These are phyloP conservation scores for Trichosporon sp. DNA, from an alignment of 1,284 basidiomycete genomes.

Conservation along the genomic window DNA sequence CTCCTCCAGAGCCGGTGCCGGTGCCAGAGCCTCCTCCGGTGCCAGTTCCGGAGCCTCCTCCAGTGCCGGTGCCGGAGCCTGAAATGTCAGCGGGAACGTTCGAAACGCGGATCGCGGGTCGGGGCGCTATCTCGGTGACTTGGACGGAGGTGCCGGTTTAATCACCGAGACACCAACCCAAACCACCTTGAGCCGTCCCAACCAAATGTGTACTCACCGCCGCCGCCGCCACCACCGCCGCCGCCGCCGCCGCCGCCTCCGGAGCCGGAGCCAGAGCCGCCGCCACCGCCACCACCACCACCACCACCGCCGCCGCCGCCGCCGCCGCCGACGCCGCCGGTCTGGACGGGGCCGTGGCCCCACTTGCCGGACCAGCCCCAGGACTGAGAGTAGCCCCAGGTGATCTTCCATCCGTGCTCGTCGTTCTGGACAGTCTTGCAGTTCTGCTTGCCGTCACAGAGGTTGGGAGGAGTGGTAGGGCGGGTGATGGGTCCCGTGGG, in stretches of 20 bases:
- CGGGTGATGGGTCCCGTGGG: not conserved
- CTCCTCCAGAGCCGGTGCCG: not conserved
- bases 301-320: not conserved
- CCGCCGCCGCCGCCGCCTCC: not conserved
- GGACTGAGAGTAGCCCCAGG: constrained; percentile 1
- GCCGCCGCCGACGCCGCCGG: not conserved
- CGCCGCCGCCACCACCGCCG: not conserved
- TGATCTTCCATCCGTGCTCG: constrained; percentile 6
- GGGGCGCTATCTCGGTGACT: too few species aligned
- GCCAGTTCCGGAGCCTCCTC: not conserved
- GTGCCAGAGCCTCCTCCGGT: not conserved
- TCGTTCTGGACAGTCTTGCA: constrained; percentile 5
- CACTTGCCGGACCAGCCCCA: constrained; percentile 2
- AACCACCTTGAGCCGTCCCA: not conserved
- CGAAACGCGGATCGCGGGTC: too few species aligned
- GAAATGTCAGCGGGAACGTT: not conserved
- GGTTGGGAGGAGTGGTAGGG: constrained; percentile 2
- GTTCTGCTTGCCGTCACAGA: constrained; percentile 3
- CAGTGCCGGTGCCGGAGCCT: not conserved
- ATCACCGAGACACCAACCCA: not conserved
- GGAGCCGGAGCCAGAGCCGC: not conserved
- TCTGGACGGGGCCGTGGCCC: constrained; percentile 1
- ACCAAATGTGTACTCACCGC: not conserved
- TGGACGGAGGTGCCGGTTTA: too few species aligned
- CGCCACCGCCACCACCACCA: not conserved